phyloP scores from a whole-genome alignment of 2,329 filamentous ascomycete genomes.

The Eurotiales sp. region DNA sequence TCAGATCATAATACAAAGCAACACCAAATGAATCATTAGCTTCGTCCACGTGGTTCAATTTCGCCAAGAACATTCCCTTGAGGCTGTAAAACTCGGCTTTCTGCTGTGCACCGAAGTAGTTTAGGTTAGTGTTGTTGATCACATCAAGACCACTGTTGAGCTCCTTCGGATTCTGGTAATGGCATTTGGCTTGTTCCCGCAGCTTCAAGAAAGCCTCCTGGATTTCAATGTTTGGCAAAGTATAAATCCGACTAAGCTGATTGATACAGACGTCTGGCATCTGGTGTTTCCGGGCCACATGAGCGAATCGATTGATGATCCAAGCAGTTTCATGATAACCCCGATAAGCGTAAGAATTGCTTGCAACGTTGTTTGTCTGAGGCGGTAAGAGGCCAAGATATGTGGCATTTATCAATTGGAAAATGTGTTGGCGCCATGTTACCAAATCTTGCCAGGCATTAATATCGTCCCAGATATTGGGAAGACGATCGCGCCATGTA shows the following conservation, averaged over 20 bases:
- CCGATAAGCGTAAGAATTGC: constrained; percentile 91
- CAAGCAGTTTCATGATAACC: constrained; percentile 98
- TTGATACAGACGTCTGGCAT: constrained; percentile 96
- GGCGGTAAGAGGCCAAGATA: constrained; percentile 82
- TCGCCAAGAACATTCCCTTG: constrained; percentile 98
- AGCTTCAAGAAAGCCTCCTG: constrained; percentile 98
- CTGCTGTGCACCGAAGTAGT: constrained; percentile 93
- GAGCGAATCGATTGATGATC: constrained; percentile 99
- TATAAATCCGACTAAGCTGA: constrained; percentile 96
- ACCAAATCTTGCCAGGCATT: constrained; percentile 98
- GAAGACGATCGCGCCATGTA: constrained; percentile 91
- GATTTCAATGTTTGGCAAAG: constrained; percentile 97
- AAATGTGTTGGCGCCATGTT: constrained; percentile 99
- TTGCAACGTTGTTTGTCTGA: constrained; percentile 75
- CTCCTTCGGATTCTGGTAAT: constrained; percentile 93
- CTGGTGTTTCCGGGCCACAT: constrained; percentile 94
- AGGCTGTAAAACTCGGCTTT: constrained; percentile 99
- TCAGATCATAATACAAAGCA: constrained; percentile 91
- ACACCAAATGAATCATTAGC: constrained; percentile 93
- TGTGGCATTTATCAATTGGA: constrained; percentile 91
- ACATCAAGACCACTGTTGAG: constrained; percentile 91
- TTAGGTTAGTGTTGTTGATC: constrained; percentile 99
- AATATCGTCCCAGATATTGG: constrained; percentile 99
- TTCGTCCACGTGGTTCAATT: constrained; percentile 83
- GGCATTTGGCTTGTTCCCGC: constrained; percentile 96